Percentiles rank a stretch among this genome's conserved stretches.
Conservation (phyloP, 179 eudicot genomes). For the Beta lomatogona region DNA sequence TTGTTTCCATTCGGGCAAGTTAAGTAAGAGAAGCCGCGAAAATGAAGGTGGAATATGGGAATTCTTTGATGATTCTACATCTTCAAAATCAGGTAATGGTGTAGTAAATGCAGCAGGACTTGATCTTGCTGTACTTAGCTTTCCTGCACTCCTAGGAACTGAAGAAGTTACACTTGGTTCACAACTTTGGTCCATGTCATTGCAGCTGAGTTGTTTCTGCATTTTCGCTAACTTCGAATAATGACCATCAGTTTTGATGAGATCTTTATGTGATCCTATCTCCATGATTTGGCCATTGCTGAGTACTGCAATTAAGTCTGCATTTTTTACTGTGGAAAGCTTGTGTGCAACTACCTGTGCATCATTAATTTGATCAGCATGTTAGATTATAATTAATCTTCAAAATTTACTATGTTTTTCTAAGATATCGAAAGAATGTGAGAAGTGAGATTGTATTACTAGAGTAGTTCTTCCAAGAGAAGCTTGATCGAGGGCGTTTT, state of each 20-base stretch:
- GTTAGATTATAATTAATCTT: background rate
- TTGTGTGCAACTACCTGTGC: constrained; percentile 50
- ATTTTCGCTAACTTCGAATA: constrained; percentile 43
- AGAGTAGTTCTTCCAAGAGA: constrained; percentile 51
- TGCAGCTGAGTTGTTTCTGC: constrained; percentile 37
- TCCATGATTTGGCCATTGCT: constrained; percentile 37
- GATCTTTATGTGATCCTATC: constrained; percentile 43
- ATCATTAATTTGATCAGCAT: background rate
- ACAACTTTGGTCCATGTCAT: constrained; percentile 23
- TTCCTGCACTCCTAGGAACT: constrained; percentile 55
- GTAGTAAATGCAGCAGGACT: constrained; percentile 56
- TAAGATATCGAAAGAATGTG: background rate
- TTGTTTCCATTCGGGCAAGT: constrained; percentile 48
- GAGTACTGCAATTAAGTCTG: constrained; percentile 44
- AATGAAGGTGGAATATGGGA: constrained; percentile 38
- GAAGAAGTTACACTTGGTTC: constrained; percentile 34
- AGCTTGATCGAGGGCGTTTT: constrained; percentile 49
- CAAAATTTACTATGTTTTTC: background rate
- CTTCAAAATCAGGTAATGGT: constrained; percentile 33
- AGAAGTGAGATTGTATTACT: constrained; percentile 24
- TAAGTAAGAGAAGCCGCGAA: constrained; percentile 36
- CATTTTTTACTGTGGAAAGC: constrained; percentile 49
- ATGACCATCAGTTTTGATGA: constrained; percentile 38
- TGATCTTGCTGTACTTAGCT: constrained; percentile 54
- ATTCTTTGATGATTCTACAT: background rate